These are phyloP conservation scores for Danielia oregonensis DNA, from an alignment of 805 yeast genomes.

Conservation along the genomic window DNA sequence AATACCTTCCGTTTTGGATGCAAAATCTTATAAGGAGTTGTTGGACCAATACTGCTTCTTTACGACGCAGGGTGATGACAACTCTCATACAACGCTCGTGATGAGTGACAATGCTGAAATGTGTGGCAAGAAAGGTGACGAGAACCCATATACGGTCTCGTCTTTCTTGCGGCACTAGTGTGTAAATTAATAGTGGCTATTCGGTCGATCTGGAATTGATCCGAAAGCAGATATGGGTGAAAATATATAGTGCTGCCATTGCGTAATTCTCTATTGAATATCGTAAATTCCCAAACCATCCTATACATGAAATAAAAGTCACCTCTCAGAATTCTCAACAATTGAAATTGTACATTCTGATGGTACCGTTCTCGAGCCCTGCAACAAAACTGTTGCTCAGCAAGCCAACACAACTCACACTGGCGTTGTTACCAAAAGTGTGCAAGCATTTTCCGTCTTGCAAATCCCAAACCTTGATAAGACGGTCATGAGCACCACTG, in stretches of 20 bases:
- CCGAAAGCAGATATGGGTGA: too few relatives aligned
- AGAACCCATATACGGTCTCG: slow-evolving; percentile 2
- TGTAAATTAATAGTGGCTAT: too few relatives aligned
- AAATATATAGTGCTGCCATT: too few relatives aligned
- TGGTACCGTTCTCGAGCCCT: slow-evolving; percentile 85
- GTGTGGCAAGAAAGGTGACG: too few relatives aligned
- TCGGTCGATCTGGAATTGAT: too few relatives aligned
- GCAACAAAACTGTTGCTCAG: slow-evolving; percentile 89
- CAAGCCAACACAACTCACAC: slow-evolving; percentile 68
- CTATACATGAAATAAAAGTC: too few relatives aligned
- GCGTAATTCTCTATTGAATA: too few relatives aligned
- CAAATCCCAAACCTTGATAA: slow-evolving; percentile 91
- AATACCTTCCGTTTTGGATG: slow-evolving; percentile 24
- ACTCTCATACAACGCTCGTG: slow-evolving; percentile 15
- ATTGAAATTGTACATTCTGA: slow-evolving; percentile 56
- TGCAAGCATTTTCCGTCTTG: slow-evolving; percentile 93
- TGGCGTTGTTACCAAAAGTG: slow-evolving; percentile 73
- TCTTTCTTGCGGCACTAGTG: slow-evolving; percentile 3
- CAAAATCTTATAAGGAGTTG: slow-evolving; percentile 53
- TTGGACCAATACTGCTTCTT: slow-evolving; percentile 62
- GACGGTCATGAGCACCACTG: slow-evolving; percentile 90
- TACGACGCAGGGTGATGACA: slow-evolving; percentile 18
- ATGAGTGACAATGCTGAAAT: slow-evolving; percentile 16
- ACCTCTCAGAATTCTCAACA: too few relatives aligned
- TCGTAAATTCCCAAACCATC: too few relatives aligned